Percentiles rank a stretch among this genome's conserved stretches.
Evolutionary conservation across 345 rosid genomes (phyloP).

Genomic region (Barbarea vulgaris): DNA sequence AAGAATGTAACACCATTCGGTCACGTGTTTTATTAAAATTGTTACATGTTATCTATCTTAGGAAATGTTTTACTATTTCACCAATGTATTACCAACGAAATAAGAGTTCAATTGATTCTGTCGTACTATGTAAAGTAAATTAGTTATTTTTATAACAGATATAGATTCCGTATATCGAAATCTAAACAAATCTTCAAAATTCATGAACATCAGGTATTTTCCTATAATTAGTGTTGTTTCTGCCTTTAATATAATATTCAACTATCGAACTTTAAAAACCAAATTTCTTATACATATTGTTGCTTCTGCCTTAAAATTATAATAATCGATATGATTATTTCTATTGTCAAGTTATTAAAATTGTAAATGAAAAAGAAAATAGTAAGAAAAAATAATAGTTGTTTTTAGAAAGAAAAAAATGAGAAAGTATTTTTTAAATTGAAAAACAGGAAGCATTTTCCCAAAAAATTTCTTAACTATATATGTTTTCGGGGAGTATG

Average conservation of each 20-base stretch:
- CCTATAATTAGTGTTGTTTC: neutral
- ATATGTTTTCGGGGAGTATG: neutral
- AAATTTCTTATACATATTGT: no score
- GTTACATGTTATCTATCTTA: neutral
- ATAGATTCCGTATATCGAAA: neutral
- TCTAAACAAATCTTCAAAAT: neutral
- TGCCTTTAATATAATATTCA: neutral
- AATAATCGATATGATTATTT: neutral
- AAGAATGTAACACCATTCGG: constrained; percentile 6
- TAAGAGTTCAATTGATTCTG: neutral
- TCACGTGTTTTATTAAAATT: constrained; percentile 21
- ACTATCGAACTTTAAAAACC: neutral
- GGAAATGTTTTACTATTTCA: constrained; percentile 12
- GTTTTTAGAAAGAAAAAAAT: no score
- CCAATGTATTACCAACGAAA: constrained; percentile 2
- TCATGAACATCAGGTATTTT: neutral
- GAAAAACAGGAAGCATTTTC: constrained; percentile 4
- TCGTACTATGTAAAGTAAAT: no score
- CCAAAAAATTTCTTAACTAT: no score
- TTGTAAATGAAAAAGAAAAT: neutral
- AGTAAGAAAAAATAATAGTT: no score
- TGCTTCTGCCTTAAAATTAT: neutral
- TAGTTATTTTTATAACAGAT: neutral
- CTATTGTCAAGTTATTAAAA: neutral
- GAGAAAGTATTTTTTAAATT: constrained; percentile 1